Evolutionary conservation across 176 grass and related monocot genomes (phyloP).

Genomic region (Saccharum officinarum): DNA sequence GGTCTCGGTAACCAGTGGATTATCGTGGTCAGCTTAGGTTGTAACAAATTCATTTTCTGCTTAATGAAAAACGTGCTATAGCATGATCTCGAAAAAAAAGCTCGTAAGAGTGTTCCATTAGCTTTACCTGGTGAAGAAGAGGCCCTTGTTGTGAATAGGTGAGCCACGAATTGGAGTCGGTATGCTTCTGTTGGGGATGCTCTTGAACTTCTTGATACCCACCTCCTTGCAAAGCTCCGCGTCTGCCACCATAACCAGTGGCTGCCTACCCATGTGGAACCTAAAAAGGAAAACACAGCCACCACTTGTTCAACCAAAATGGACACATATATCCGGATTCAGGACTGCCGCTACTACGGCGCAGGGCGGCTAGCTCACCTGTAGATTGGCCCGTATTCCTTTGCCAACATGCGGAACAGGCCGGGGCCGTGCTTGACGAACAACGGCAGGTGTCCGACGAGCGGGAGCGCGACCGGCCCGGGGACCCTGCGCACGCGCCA

Average conservation of each 20-base stretch:
- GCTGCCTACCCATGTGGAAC: constrained; percentile 50
- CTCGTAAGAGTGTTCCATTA: too few relatives aligned
- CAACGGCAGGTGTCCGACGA: constrained; percentile 63
- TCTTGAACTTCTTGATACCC: constrained; percentile 56
- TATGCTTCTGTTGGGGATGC: constrained; percentile 28
- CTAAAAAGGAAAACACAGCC: constrained; percentile 2
- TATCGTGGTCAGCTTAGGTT: too few relatives aligned
- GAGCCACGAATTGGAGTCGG: constrained; percentile 14
- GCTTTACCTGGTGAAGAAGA: constrained; percentile 50
- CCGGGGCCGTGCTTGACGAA: constrained; percentile 55
- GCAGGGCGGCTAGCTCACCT: not conserved
- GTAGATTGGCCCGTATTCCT: constrained; percentile 47
- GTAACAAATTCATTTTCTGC: too few relatives aligned
- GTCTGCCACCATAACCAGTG: constrained; percentile 23
- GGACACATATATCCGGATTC: too few relatives aligned
- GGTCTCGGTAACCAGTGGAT: too few relatives aligned
- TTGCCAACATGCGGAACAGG: constrained; percentile 33
- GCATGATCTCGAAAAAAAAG: too few relatives aligned
- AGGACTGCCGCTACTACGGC: too few relatives aligned
- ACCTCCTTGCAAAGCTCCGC: constrained; percentile 46
- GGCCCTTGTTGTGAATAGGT: constrained; percentile 45
- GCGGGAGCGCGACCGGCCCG: constrained; percentile 30
- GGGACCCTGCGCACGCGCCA: constrained; percentile 51
- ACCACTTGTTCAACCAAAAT: too few relatives aligned
- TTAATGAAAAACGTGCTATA: too few relatives aligned